phyloP scores from a whole-genome alignment of 176 grass and related monocot genomes.

The maize (Zea mays) region DNA sequence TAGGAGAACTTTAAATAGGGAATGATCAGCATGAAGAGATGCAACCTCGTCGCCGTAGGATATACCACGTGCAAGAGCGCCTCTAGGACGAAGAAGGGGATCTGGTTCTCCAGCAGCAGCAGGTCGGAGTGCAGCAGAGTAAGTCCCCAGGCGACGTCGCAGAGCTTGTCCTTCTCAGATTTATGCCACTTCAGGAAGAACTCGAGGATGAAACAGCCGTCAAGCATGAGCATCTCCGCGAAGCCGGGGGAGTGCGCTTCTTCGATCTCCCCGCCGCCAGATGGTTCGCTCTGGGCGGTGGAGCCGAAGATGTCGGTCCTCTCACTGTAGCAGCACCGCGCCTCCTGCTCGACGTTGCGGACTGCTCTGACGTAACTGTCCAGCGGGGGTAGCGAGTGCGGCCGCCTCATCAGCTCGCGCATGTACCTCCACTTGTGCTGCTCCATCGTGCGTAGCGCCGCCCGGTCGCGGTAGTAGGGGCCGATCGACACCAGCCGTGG shows the following conservation, averaged over 20 bases:
- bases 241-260: not conserved
- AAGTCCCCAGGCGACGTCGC: not conserved
- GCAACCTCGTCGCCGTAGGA: too few relatives aligned
- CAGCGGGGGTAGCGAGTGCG: too few relatives aligned
- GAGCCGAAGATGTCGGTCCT: not conserved
- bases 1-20: not conserved
- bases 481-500: slow-evolving; percentile 28
- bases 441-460: slow-evolving; percentile 12
- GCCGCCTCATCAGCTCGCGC: not conserved
- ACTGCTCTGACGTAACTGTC: not conserved
- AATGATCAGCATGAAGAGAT: not conserved
- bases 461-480: slow-evolving; percentile 26
- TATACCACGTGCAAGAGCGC: not conserved
- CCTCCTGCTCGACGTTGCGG: not conserved
- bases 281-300: not conserved
- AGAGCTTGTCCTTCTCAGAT: not conserved
- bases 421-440: slow-evolving; percentile 27
- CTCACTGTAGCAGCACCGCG: slow-evolving; percentile 17
- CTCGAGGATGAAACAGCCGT: slow-evolving; percentile 31
- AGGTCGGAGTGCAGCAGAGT: slow-evolving; percentile 1
- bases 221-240: slow-evolving; percentile 29
- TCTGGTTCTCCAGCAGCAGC: slow-evolving; percentile 27
- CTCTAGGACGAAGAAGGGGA: slow-evolving; percentile 28
- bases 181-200: not conserved
- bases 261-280: not conserved